Percentiles rank a stretch among this genome's conserved stretches.
These are phyloP conservation scores for Pilobolus umbonatus DNA, from an alignment of 192 early-diverging fungal genomes.

Conservation along the genomic window DNA sequence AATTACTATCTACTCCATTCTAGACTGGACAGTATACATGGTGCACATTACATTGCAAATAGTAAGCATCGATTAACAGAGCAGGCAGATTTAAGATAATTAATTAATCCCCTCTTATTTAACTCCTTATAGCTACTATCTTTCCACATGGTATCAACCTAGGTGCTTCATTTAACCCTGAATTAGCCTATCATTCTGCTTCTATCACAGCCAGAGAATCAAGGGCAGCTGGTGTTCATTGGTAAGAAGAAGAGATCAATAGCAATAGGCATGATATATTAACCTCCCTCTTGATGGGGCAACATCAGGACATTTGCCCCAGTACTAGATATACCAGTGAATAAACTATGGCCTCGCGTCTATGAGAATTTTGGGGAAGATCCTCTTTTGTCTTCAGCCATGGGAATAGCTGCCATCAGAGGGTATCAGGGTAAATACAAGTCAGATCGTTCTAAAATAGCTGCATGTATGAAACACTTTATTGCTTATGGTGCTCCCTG, in stretches of 20 bases:
- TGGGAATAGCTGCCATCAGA: slow-evolving; percentile 47
- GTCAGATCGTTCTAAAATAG: slow-evolving; percentile 52
- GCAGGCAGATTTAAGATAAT: background rate
- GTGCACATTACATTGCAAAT: slow-evolving; percentile 62
- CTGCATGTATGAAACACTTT: slow-evolving; percentile 65
- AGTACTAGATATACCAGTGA: slow-evolving; percentile 51
- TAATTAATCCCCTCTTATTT: background rate
- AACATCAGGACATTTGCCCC: slow-evolving; percentile 58
- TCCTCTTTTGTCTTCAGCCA: slow-evolving; percentile 45
- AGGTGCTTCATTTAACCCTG: slow-evolving; percentile 57
- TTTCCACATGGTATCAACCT: slow-evolving; percentile 56
- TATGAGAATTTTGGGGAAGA: slow-evolving; percentile 56
- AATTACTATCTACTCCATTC: background rate
- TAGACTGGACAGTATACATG: slow-evolving; percentile 58
- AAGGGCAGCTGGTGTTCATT: slow-evolving; percentile 56
- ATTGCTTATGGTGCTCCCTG: slow-evolving; percentile 59
- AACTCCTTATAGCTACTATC: slow-evolving; percentile 36
- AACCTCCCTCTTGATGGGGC: slow-evolving; percentile 40
- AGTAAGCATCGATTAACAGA: too few relatives aligned
- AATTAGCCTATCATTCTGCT: slow-evolving; percentile 51
- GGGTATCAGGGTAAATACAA: slow-evolving; percentile 69
- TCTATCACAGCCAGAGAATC: slow-evolving; percentile 60
- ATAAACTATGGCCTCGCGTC: slow-evolving; percentile 57
- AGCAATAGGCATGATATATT: slow-evolving; percentile 32
- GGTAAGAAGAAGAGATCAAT: slow-evolving; percentile 52